Evolutionary conservation across 768 basidiomycete species (phyloP), one percentile per base, ranked within the genome.

Genomic region (Mycena sanguinolenta): DNA sequence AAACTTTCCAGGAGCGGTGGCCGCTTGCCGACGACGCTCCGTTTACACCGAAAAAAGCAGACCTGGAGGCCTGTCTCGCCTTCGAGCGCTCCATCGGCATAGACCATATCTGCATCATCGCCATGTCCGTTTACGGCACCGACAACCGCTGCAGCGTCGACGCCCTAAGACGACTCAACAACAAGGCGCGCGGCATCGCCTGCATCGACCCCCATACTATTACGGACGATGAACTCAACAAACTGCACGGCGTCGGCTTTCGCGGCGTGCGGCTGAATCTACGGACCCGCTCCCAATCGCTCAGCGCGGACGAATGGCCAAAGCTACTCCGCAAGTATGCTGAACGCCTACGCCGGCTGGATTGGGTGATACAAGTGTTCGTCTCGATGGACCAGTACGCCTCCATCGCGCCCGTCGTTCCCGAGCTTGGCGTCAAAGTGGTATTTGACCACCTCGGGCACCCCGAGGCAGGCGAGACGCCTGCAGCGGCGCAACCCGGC

Each of bases 401-500:
- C 16, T 30, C 53, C 53, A 54, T 54, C 53, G 53, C 53, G 28
- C 53, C 53, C 28, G 30, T 54, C 30, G 19, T 54, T 30, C 53
- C 53, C 53, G 53, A 54, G 27, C 53, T 54, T 17, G 53, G 53
- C 27, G 27, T 54, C 53, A 54, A 54, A 54, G 53, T 54, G 53
- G 53, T 54, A 17, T 54, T 54, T 54, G 53, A 54, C 53, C 53
- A 54, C 53, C 53, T 54, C 53, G 30, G 53, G 53, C 53, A 54
- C 28, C 53, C 53, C 53, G 53, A 54, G 53, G 17, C 53, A 16
- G 53, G 53, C 17, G 53, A 54, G 53, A 54, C 53, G 30, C 53
- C 27, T 30, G 53, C 17, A 54, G 53, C 53, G 30, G 53, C 53
- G 30, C 53, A 54, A 23, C 53, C 53, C 17, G 53, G 53, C 27